Conservation (phyloP, 768 basidiomycete species). For the Strobilomyces confusus region DNA sequence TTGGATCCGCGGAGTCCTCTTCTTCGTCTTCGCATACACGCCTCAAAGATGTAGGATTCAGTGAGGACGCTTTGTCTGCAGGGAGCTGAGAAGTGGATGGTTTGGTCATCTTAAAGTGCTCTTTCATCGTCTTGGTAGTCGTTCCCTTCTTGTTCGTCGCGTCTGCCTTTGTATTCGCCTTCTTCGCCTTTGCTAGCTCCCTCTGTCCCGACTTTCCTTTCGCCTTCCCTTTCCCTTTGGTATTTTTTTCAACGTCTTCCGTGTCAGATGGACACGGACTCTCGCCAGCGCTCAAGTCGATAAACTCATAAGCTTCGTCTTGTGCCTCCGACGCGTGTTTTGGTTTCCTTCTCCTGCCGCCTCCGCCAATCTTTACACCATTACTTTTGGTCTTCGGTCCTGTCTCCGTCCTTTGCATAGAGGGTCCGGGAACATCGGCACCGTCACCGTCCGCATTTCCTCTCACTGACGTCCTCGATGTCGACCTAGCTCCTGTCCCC, state of each 20-base stretch:
- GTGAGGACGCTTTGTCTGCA: not conserved
- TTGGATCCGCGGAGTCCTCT: conserved; percentile 2
- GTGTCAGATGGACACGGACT: conserved; percentile 19
- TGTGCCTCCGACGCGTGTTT: conserved; percentile 24
- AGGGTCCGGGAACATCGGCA: not conserved
- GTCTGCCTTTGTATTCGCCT: not conserved
- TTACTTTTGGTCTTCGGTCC: conserved; percentile 10
- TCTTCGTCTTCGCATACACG: conserved; percentile 9
- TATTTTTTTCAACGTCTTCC: not conserved
- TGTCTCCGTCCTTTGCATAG: conserved; percentile 1
- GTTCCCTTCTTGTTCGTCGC: not conserved
- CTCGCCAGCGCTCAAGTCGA: conserved; percentile 24
- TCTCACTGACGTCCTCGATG: conserved; percentile 1
- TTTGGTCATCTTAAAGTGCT: conserved; percentile 9
- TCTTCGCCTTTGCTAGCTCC: not conserved
- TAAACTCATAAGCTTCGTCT: conserved; percentile 25
- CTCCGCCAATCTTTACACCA: not conserved
- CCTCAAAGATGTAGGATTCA: not conserved
- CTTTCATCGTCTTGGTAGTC: conserved; percentile 8
- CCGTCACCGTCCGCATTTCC: not conserved
- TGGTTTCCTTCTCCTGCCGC: conserved; percentile 15
- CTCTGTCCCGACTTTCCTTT: not conserved
- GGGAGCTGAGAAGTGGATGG: conserved; percentile 1
- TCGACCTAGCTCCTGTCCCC: not conserved
- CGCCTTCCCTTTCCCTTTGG: conserved; percentile 11